Base-by-base conservation (phyloP, 1,284 basidiomycete species). In the Somion occarium region DNA sequence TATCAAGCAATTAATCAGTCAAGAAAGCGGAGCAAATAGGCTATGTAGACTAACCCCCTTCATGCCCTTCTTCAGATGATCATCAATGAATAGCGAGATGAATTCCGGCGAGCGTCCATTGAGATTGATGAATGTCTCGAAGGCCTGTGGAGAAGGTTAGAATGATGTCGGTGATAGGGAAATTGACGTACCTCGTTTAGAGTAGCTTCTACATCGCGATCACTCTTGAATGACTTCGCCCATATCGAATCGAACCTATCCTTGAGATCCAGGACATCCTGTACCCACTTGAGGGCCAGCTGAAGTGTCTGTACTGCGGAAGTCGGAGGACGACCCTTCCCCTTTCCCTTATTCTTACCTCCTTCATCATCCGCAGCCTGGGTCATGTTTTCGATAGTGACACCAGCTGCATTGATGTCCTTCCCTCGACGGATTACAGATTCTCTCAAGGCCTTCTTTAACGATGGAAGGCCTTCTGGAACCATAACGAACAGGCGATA, bases 41-140 rank as follows among this genome's bases (percentile, higher is more conserved):
- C 27, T 3, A n/a, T 12, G 3, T 9, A 46, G 15, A 73, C 91
- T 59, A 65, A 96, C 93, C 48, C 93, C 91, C 73, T 95, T 98
- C 27, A 98, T 78, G 0, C 97, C 96, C 66, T 94, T 93, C 70
- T 91, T 95, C 38, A 99, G 77, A 66, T 99, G 89, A 60, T 99
- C 96, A 62, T 99, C 97, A 56, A 99, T 95, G 70, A 93, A 99
- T 51, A 99, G 73, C 1, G 96, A 99, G 46, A 98, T 92, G 67
- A 87, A 99, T 63, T 99, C 97, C 2, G 97, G 86, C 7, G 93
- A 83, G 59, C 91, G 89, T 44, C 83, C 80, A 64, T 98, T 94
- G 37, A 78, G 73, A 68, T 99, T 98, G 66, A 99, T 85, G 67
- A 99, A 97, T 0, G 85, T 80, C 66, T 91, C 88, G 62, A 98